phyloP scores from a whole-genome alignment of 768 basidiomycete genomes.

The Serendipita sp. region DNA sequence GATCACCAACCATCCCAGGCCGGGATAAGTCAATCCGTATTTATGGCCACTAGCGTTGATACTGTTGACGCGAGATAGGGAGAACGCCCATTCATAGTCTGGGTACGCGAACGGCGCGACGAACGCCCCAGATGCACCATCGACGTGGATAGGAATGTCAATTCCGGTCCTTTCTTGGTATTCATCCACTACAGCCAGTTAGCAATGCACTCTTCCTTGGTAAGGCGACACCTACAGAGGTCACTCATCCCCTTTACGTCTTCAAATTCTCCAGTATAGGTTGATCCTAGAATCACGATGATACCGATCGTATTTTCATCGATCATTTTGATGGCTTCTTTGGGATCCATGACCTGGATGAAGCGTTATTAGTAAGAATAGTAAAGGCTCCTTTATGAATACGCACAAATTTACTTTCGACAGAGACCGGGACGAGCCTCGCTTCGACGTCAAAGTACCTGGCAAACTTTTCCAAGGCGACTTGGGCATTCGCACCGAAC shows the following conservation, averaged over 20 bases:
- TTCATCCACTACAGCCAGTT: constrained; percentile 28
- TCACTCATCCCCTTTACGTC: constrained; percentile 74
- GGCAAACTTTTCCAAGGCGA: constrained; percentile 55
- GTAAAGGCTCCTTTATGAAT: background rate
- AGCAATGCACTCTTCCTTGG: background rate
- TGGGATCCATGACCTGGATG: constrained; percentile 47
- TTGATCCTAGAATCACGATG: constrained; percentile 42
- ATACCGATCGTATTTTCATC: constrained; percentile 62
- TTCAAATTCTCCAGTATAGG: constrained; percentile 47
- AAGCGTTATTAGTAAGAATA: background rate
- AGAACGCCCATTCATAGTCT: constrained; percentile 39
- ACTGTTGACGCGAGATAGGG: constrained; percentile 34
- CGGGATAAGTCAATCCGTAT: constrained; percentile 39
- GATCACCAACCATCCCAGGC: constrained; percentile 54
- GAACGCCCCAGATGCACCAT: constrained; percentile 46
- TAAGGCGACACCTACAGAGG: constrained; percentile 18
- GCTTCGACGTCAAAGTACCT: constrained; percentile 50
- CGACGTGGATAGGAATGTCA: constrained; percentile 39
- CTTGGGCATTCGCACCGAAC: constrained; percentile 51
- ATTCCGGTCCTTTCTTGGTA: constrained; percentile 31
- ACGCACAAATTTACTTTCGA: constrained; percentile 38
- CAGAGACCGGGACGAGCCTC: constrained; percentile 45
- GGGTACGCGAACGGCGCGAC: constrained; percentile 49
- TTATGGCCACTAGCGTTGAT: constrained; percentile 49
- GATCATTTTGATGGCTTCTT: constrained; percentile 44